phyloP scores from a whole-genome alignment of 2,329 filamentous ascomycete species.

The Talaromyces islandicus region DNA sequence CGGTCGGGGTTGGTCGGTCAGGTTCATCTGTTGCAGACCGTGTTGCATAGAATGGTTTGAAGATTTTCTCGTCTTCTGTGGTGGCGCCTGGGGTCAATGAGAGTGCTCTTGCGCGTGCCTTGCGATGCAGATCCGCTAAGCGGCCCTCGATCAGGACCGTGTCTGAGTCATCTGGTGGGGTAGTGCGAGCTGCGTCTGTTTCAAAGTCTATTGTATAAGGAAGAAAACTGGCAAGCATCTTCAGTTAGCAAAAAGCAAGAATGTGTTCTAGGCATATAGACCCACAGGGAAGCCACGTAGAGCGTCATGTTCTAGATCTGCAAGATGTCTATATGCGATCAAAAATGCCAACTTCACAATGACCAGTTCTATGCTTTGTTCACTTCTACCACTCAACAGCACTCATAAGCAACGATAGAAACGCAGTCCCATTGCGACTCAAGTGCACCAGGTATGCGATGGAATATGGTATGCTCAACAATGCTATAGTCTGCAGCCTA shows the following conservation, averaged over 20 bases:
- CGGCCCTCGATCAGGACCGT: constrained; percentile 17
- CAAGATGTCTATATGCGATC: neutral
- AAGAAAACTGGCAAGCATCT: constrained; percentile 21
- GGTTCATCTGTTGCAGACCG: constrained; percentile 24
- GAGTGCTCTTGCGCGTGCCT: constrained; percentile 15
- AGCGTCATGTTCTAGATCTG: constrained; percentile 22
- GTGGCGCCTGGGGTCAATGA: constrained; percentile 33
- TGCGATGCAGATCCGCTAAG: constrained; percentile 16
- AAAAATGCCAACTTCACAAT: neutral
- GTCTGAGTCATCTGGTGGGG: constrained; percentile 15
- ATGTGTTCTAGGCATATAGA: neutral
- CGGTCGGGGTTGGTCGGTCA: constrained; percentile 42
- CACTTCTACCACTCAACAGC: neutral
- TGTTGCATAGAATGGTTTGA: constrained; percentile 26
- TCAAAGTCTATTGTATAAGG: constrained; percentile 33
- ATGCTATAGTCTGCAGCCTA: neutral
- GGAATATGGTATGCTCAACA: neutral
- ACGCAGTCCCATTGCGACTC: neutral
- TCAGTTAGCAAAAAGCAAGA: neutral
- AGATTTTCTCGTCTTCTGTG: constrained; percentile 34
- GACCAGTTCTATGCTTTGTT: neutral
- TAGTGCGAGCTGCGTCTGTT: constrained; percentile 17
- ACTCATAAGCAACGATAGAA: neutral
- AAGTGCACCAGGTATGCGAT: neutral
- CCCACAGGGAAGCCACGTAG: constrained; percentile 31